Percentiles rank a stretch among this genome's conserved stretches.
Conservation (phyloP, 768 basidiomycete genomes). For the Auriculariales sp. region DNA sequence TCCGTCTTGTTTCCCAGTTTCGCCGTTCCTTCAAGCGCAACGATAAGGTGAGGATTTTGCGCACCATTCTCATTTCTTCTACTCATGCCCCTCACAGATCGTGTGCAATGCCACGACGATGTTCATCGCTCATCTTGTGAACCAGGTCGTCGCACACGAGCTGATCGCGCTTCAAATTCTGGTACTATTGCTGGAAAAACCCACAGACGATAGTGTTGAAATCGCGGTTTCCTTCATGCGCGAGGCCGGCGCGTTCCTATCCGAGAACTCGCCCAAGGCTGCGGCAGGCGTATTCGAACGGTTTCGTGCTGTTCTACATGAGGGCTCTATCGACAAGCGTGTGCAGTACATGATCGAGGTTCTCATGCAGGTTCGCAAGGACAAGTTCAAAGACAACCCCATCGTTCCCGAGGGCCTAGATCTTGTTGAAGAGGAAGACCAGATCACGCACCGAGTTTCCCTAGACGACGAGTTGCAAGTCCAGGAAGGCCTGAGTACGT, state of each 20-base stretch:
- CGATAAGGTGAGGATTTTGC: conserved; percentile 86
- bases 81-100: conserved; percentile 33
- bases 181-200: conserved; percentile 85
- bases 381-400: conserved; percentile 98
- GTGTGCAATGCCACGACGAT: conserved; percentile 89
- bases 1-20: conserved; percentile 88
- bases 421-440: conserved; percentile 94
- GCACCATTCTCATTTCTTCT: background rate
- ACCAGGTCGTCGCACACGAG: conserved; percentile 83
- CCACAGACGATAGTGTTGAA: conserved; percentile 96
- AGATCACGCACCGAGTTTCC: conserved; percentile 87
- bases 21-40: conserved; percentile 89
- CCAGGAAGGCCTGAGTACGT: conserved; percentile 86
- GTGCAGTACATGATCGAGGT: conserved; percentile 99
- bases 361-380: conserved; percentile 95
- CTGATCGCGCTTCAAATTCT: conserved; percentile 91
- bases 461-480: conserved; percentile 89
- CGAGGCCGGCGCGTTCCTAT: conserved; percentile 89
- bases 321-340: conserved; percentile 86
- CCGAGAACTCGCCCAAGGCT: conserved; percentile 87
- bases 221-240: conserved; percentile 96
- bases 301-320: conserved; percentile 92
- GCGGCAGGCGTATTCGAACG: conserved; percentile 92
- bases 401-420: conserved; percentile 88
- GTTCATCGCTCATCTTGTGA: conserved; percentile 47